phyloP scores from a whole-genome alignment of 78 protist species.

The Planoprotostelium fungivorum region DNA sequence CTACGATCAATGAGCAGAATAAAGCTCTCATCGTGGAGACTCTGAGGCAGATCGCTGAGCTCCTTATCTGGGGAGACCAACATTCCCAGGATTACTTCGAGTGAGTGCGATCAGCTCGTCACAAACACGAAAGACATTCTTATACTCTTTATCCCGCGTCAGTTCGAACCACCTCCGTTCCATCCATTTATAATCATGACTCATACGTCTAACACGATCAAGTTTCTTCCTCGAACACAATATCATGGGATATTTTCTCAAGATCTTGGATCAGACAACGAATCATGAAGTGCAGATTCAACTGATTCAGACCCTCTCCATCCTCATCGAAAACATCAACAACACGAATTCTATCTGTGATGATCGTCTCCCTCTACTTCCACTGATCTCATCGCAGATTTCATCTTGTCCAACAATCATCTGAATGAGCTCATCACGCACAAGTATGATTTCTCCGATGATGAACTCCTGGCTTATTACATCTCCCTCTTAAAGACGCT shows the following conservation, averaged over 20 bases:
- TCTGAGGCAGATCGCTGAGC: slow-evolving; percentile 76
- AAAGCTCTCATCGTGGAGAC: slow-evolving; percentile 62
- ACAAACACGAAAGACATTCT: not conserved
- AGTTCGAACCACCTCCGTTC: not conserved
- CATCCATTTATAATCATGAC: not conserved
- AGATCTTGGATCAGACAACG: slow-evolving; percentile 42
- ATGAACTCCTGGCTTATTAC: slow-evolving; percentile 83
- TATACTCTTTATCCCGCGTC: not conserved
- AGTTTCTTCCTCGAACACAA: slow-evolving; percentile 72
- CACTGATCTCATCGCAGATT: slow-evolving; percentile 21
- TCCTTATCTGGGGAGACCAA: slow-evolving; percentile 91
- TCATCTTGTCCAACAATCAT: slow-evolving; percentile 76
- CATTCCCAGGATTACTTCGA: slow-evolving; percentile 65
- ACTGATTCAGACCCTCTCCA: slow-evolving; percentile 76
- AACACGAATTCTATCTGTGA: slow-evolving; percentile 66
- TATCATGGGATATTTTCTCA: slow-evolving; percentile 37
- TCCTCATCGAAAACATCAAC: slow-evolving; percentile 73
- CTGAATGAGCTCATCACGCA: slow-evolving; percentile 76
- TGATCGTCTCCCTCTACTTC: not conserved
- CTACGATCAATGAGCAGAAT: slow-evolving; percentile 27
- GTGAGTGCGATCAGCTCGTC: not conserved
- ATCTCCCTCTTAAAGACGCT: slow-evolving; percentile 84
- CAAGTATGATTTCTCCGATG: slow-evolving; percentile 76
- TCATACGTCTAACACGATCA: not conserved
- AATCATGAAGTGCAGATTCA: slow-evolving; percentile 57